These are phyloP conservation scores for Pichia sp. DNA, from an alignment of 1,139 yeast species.

Conservation along the genomic window DNA sequence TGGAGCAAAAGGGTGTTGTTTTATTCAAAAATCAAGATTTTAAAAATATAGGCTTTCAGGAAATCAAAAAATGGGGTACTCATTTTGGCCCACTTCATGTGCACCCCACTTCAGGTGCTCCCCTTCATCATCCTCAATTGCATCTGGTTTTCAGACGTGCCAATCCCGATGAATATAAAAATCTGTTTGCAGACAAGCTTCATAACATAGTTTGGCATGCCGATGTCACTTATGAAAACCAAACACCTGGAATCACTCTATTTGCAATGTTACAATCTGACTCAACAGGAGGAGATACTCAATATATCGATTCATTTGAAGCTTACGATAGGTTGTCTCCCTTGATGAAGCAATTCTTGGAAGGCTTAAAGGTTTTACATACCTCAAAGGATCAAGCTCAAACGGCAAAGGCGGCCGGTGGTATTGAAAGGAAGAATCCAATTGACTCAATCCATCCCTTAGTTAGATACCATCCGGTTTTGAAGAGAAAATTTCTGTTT, in stretches of 20 bases:
- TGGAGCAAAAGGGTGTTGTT: slow-evolving; percentile 45
- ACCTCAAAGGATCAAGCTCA: slow-evolving; percentile 25
- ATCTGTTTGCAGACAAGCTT: slow-evolving; percentile 26
- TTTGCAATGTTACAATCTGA: slow-evolving; percentile 36
- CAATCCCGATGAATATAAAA: slow-evolving; percentile 21
- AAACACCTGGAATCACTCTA: slow-evolving; percentile 62
- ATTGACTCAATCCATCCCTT: slow-evolving; percentile 58
- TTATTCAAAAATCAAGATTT: slow-evolving; percentile 49
- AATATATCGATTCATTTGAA: slow-evolving; percentile 55
- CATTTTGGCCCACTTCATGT: too few relatives aligned
- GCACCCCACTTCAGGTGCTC: slow-evolving; percentile 35
- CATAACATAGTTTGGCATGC: slow-evolving; percentile 43
- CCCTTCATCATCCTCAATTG: too few relatives aligned
- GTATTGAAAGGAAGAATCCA: slow-evolving; percentile 52
- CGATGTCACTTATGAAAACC: slow-evolving; percentile 62
- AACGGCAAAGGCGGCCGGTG: slow-evolving; percentile 32
- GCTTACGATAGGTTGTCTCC: slow-evolving; percentile 64
- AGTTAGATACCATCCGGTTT: slow-evolving; percentile 61
- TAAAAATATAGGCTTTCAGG: slow-evolving; percentile 29
- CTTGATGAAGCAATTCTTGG: slow-evolving; percentile 44
- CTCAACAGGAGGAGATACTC: slow-evolving; percentile 57
- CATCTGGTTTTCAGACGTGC: too few relatives aligned
- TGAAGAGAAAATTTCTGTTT: slow-evolving; percentile 51
- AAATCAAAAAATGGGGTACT: too few relatives aligned
- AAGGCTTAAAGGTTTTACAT: slow-evolving; percentile 56